Conservation (phyloP, 495 filamentous ascomycete species). For the Penicillium samsonianum region DNA sequence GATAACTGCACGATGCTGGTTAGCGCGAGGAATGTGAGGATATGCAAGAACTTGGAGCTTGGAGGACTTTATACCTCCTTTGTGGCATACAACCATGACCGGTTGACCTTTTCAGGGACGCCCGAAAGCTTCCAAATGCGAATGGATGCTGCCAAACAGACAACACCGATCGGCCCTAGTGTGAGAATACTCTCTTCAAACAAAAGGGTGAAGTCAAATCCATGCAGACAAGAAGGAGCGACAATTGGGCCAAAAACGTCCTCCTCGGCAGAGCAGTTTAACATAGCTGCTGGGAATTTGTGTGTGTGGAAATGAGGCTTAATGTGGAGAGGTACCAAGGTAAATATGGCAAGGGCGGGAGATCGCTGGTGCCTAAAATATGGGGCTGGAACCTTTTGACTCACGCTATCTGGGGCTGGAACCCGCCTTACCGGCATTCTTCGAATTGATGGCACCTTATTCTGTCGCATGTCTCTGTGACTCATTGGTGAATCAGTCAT, state of each 20-base stretch:
- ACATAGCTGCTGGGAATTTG: too few species aligned
- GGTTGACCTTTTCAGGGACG: conserved; percentile 24
- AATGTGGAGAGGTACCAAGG: too few species aligned
- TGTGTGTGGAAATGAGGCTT: too few species aligned
- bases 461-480: too few species aligned
- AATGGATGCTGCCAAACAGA: conserved; percentile 5
- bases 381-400: too few species aligned
- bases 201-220: conserved; percentile 27
- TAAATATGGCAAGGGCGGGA: too few species aligned
- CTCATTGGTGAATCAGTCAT: too few species aligned
- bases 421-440: too few species aligned
- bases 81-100: conserved; percentile 26
- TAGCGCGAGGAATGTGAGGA: neutral
- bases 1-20: conserved; percentile 8
- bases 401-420: too few species aligned
- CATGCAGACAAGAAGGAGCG: conserved; percentile 2
- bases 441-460: too few species aligned
- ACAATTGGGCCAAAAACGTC: conserved; percentile 6
- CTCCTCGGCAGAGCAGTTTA: too few species aligned
- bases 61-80: conserved; percentile 17
- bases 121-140: conserved; percentile 16
- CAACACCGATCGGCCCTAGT: conserved; percentile 9
- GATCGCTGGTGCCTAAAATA: too few species aligned
- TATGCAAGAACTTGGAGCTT: neutral
- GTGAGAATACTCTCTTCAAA: conserved; percentile 25